Base-by-base conservation (phyloP, 768 basidiomycete genomes). In the Chiua virens region DNA sequence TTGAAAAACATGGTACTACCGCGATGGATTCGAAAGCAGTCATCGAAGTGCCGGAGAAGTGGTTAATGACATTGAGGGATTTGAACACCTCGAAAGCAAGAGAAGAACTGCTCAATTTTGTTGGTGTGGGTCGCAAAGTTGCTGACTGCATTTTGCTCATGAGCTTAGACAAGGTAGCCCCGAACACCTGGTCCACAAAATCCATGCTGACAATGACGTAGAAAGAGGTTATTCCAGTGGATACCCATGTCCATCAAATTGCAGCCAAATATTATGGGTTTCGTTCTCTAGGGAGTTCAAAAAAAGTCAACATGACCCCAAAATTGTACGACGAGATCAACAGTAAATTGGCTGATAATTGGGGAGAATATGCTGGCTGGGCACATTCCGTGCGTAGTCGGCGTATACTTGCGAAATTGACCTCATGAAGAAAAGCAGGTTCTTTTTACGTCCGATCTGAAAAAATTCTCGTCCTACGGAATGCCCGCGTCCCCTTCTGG, bases 121-220 rank as follows among this genome's bases (percentile, higher is more conserved):
- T 89, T 39, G 97, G 97, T 0, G 96, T 99, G 1, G 97, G 97
- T 6, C 79, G 92, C 32, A 99, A 99, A 65, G 97, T 99, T 0
- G 96, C 96, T 3, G 97, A 99, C 64, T 99, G 97, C 61, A 73
- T 97, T 25, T 70, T 97, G 45, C 73, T 98, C 15, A 96, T 98
- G 93, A 91, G 90, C 62, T 65, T 95, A 51, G 88, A 96, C 71
- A 91, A 94, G 79, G 92, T 91, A 57, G 5, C 18, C 64, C 18
- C 47, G 4, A n/a, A 27, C 39, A 54, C 34, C 56, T 54, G 10
- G 35, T 20, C n/a, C 23, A 22, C 7, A n/a, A n/a, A 39, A 30
- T 20, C 4, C n/a, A 45, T 40, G 10, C 45, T 58, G 45, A 65
- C 36, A 3, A 15, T 41, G 35, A 14, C 30, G n/a, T 42, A 96